Base-by-base conservation (phyloP, 2,329 filamentous ascomycete genomes). In the Setomelanomma holmii region DNA sequence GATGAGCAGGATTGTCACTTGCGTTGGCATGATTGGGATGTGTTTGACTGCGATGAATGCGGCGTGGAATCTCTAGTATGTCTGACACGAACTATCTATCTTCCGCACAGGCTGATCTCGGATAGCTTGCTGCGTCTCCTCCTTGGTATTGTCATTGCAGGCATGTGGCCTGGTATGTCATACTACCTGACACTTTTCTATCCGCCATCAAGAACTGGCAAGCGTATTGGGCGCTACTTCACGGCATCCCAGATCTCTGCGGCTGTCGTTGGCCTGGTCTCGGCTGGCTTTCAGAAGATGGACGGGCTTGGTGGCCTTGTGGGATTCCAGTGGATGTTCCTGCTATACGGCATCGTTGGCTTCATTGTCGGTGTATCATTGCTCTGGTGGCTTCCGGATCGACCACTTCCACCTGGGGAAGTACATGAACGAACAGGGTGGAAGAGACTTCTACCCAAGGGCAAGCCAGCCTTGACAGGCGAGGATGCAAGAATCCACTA, bases 151-250 rank as follows among this genome's bases (percentile, higher is more conserved):
- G 91, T 96, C 20, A 93, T 93, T 70, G 92, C 92, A 1, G 92
- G 92, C 40, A 92, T 96, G 88, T 96, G 92, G 92, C 92, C 92
- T 0, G 92, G 92, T 43, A 96, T 96, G 92, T 86, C 91, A 8
- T 95, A 95, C 73, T 96, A 96, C 69, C 81, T 96, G 40, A 96
- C 92, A 0, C 82, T 96, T 6, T 96, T 96, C 79, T 96, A 96
- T 69, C 92, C 92, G 5, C 91, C 92, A 0, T 90, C 89, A 5
- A 84, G 90, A 11, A 95, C 89, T 1, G 92, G 90, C 12, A 96
- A 95, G 78, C 84, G 92, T 34, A 96, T 96, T 59, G 92, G 92
- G 33, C 85, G 89, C 71, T 96, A 96, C 78, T 96, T 91, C 71
- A 96, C 91, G 1, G 92, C 92, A 1, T 85, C 91, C 0, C 92